Conservation (phyloP, 352 stramenopile genomes). For the Phytophthora pistaciae region DNA sequence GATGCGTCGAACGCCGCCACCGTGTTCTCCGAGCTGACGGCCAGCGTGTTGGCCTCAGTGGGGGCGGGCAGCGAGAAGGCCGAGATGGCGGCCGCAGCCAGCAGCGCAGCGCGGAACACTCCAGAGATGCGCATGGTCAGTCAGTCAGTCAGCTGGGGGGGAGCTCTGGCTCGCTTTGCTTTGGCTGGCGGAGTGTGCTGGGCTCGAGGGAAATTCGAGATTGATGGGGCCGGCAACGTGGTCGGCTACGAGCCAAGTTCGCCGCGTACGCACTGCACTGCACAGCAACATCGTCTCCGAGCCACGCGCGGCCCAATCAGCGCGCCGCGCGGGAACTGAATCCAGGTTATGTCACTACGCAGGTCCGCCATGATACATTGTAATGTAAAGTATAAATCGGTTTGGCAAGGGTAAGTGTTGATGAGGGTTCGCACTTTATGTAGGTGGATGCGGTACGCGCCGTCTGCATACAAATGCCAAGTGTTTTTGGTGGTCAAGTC, state of each 20-base stretch:
- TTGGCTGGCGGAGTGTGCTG: constrained; percentile 27
- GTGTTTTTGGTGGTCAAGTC: constrained; percentile 35
- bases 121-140: constrained; percentile 64
- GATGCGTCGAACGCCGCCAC: constrained; percentile 36
- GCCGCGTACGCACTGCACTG: constrained; percentile 15
- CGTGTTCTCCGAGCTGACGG: constrained; percentile 14
- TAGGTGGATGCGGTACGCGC: background rate
- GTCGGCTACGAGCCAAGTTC: constrained; percentile 32
- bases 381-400: constrained; percentile 6
- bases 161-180: constrained; percentile 3
- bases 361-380: constrained; percentile 13
- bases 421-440: constrained; percentile 23
- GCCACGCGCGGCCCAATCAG: constrained; percentile 37
- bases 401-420: background rate
- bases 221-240: constrained; percentile 49
- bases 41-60: constrained; percentile 26
- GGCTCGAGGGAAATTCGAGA: constrained; percentile 66
- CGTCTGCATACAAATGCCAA: constrained; percentile 35
- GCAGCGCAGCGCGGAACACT: constrained; percentile 60
- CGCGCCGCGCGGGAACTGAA: constrained; percentile 30
- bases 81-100: constrained; percentile 58
- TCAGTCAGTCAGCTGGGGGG: background rate
- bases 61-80: constrained; percentile 41
- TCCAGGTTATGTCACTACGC: constrained; percentile 19
- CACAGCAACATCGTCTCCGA: constrained; percentile 15